Evolutionary conservation across 805 yeast genomes (phyloP).

Genomic region (Lipomyces spencermartinsiae): DNA sequence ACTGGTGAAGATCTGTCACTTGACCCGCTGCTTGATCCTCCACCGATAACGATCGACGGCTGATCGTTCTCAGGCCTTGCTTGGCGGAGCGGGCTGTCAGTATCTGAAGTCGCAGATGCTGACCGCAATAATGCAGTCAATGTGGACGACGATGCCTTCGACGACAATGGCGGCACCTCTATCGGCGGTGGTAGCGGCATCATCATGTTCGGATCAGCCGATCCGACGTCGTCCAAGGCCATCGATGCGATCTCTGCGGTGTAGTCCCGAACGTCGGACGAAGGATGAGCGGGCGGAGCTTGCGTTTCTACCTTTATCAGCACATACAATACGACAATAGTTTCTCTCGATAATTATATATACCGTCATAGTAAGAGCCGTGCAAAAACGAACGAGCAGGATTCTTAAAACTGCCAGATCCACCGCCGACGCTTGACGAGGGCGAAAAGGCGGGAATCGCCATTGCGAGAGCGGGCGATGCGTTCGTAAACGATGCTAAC

Average conservation of each 20-base stretch:
- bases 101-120: slow-evolving; percentile 15
- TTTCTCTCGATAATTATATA: not conserved
- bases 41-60: not conserved
- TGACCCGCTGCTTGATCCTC: slow-evolving; percentile 7
- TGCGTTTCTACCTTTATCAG: slow-evolving; percentile 3
- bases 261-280: slow-evolving; percentile 28
- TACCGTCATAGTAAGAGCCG: not conserved
- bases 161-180: slow-evolving; percentile 26
- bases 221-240: slow-evolving; percentile 27
- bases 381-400: slow-evolving; percentile 7
- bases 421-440: not conserved
- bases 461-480: slow-evolving; percentile 9
- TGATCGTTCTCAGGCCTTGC: slow-evolving; percentile 2
- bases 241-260: slow-evolving; percentile 37
- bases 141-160: slow-evolving; percentile 19
- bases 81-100: not conserved
- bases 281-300: not conserved
- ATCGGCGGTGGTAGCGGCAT: slow-evolving; percentile 21
- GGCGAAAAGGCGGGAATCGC: slow-evolving; percentile 15
- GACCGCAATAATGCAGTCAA: slow-evolving; percentile 25
- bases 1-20: not conserved
- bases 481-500: slow-evolving; percentile 20
- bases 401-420: slow-evolving; percentile 14
- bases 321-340: not conserved
- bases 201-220: not conserved